Evolutionary conservation across 1,284 basidiomycete species (phyloP).

Genomic region (Fomes fomentarius): DNA sequence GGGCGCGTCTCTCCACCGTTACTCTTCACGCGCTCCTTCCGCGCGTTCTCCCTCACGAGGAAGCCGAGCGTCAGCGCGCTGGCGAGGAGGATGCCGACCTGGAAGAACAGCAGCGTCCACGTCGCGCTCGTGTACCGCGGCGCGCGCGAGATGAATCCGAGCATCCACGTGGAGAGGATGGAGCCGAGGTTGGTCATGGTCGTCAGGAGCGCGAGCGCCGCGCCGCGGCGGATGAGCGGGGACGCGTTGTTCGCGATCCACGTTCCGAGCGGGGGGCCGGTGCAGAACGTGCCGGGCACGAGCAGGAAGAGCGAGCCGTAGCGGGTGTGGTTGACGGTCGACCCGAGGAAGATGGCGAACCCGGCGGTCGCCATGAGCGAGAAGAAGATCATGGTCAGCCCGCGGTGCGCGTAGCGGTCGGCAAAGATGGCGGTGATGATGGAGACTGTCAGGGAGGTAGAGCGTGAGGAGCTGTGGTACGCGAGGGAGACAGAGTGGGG

Average conservation of each 20-base stretch:
- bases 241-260: constrained; percentile 74
- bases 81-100: constrained; percentile 19
- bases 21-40: constrained; percentile 7
- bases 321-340: constrained; percentile 16
- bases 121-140: constrained; percentile 22
- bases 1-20: neutral
- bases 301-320: constrained; percentile 67
- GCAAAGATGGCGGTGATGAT: constrained; percentile 19
- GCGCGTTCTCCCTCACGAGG: constrained; percentile 6
- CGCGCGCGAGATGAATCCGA: constrained; percentile 20
- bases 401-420: constrained; percentile 33
- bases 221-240: constrained; percentile 69
- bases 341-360: constrained; percentile 59
- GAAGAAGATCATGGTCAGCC: constrained; percentile 42
- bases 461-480: neutral
- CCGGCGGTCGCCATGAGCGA: constrained; percentile 51
- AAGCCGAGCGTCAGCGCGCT: constrained; percentile 9
- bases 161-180: constrained; percentile 57
- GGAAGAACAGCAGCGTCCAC: constrained; percentile 20
- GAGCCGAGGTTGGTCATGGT: constrained; percentile 70
- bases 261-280: constrained; percentile 59
- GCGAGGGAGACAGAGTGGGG: neutral
- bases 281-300: constrained; percentile 63
- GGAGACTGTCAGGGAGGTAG: constrained; percentile 2
- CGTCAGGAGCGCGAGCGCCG: constrained; percentile 68